Evolutionary conservation across 257 asterid genomes (phyloP).

Genomic region (Avicennia marina): DNA sequence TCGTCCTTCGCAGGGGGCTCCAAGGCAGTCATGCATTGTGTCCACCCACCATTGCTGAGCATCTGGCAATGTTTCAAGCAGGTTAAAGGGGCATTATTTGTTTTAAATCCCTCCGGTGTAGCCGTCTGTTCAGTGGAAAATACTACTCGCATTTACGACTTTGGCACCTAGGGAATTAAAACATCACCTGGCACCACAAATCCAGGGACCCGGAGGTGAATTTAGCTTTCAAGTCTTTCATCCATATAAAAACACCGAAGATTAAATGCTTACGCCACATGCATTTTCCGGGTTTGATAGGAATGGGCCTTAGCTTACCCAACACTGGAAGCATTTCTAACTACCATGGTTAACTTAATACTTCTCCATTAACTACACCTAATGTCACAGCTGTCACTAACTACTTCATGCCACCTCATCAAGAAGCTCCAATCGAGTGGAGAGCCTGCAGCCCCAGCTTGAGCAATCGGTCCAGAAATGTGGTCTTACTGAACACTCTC

Average conservation of each 20-base stretch:
- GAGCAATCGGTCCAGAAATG: too few species aligned
- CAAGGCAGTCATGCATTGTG: constrained; percentile 69
- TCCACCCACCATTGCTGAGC: constrained; percentile 79
- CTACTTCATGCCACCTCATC: too few species aligned
- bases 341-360: too few species aligned
- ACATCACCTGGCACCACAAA: background rate
- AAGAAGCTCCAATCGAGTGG: too few species aligned
- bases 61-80: constrained; percentile 40
- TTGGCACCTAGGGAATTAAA: background rate
- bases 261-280: too few species aligned
- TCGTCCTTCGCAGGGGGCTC: constrained; percentile 68
- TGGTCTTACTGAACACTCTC: too few species aligned
- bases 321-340: too few species aligned
- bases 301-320: background rate
- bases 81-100: background rate
- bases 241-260: background rate
- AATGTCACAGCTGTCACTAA: too few species aligned
- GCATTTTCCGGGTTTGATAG: background rate
- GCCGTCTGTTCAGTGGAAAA: background rate
- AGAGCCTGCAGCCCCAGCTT: too few species aligned
- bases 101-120: background rate
- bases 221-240: background rate
- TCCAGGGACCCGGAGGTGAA: background rate
- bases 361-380: too few species aligned
- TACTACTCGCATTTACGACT: too few species aligned